Evolutionary conservation across 208 protist genomes (phyloP).

Genomic region (Trypanosoma avium): DNA sequence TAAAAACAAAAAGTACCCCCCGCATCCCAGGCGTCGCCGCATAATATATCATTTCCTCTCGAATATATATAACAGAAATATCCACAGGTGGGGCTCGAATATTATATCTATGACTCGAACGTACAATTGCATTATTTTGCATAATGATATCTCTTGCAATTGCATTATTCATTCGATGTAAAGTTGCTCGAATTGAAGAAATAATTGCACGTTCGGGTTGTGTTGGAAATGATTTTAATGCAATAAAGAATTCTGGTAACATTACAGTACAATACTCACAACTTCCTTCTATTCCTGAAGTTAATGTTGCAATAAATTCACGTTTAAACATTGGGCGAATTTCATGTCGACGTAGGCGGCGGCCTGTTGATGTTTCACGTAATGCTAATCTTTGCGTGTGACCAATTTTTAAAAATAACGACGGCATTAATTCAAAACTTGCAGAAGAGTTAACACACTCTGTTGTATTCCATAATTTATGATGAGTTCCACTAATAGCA

Average conservation of each 20-base stretch:
- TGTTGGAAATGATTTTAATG: conserved; percentile 46
- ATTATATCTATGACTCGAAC: neutral
- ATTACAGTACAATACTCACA: conserved; percentile 50
- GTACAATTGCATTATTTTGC: neutral
- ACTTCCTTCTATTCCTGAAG: conserved; percentile 30
- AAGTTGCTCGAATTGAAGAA: conserved; percentile 44
- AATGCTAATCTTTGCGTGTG: conserved; percentile 12
- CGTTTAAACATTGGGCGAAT: conserved; percentile 51
- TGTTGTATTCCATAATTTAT: neutral
- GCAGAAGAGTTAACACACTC: conserved; percentile 29
- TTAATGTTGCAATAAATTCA: conserved; percentile 56
- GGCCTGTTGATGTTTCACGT: conserved; percentile 1
- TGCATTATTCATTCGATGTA: conserved; percentile 46
- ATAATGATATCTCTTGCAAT: conserved; percentile 47
- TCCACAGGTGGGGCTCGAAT: conserved; percentile 49
- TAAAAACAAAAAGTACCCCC: conserved; percentile 47
- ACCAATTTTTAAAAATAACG: conserved; percentile 56
- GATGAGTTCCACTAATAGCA: neutral
- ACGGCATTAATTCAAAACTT: conserved; percentile 54
- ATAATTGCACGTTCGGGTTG: conserved; percentile 46
- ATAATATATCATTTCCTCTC: conserved; percentile 53
- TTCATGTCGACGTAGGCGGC: conserved; percentile 23
- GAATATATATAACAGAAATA: conserved; percentile 55
- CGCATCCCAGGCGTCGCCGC: conserved; percentile 49
- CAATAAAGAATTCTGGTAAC: conserved; percentile 55